Conservation (phyloP, 225 moss, liverwort and hornwort genomes). For the Bryum argenteum region DNA sequence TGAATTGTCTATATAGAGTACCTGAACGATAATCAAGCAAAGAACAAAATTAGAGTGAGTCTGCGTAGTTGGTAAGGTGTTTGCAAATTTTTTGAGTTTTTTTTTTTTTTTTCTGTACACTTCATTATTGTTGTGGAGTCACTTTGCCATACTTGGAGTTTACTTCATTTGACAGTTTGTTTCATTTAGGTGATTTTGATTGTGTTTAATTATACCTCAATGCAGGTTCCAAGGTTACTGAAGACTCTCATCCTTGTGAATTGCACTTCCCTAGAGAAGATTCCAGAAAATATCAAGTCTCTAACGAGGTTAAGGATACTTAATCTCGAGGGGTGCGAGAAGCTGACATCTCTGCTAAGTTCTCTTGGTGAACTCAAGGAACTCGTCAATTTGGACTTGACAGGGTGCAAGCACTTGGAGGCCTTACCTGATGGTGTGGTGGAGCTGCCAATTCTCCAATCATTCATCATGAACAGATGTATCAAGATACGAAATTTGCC, state of each 20-base stretch:
- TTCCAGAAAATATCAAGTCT: constrained; percentile 33
- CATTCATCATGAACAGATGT: constrained; percentile 27
- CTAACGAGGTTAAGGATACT: constrained; percentile 23
- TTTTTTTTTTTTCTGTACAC: too few relatives aligned
- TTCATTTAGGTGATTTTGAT: too few relatives aligned
- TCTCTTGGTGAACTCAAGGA: constrained; percentile 24
- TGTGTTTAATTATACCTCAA: too few relatives aligned
- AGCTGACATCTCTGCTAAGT: constrained; percentile 7
- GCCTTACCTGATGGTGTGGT: constrained; percentile 23
- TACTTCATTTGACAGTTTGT: constrained; percentile 34
- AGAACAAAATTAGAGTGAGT: too few relatives aligned
- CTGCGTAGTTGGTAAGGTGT: too few relatives aligned
- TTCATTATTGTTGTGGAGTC: too few relatives aligned
- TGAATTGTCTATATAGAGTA: too few relatives aligned
- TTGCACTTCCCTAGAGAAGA: constrained; percentile 30
- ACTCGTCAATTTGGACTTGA: constrained; percentile 34
- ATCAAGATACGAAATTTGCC: constrained; percentile 24
- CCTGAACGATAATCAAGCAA: too few relatives aligned
- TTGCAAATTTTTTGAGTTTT: too few relatives aligned
- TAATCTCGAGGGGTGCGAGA: constrained; percentile 43
- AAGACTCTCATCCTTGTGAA: constrained; percentile 26
- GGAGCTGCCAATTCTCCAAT: constrained; percentile 26
- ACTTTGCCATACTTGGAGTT: constrained; percentile 30
- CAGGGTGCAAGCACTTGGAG: constrained; percentile 34
- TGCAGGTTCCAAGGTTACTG: constrained; percentile 33